Conservation (phyloP, 208 protist species). For the Acanthamoeba triangularis region DNA sequence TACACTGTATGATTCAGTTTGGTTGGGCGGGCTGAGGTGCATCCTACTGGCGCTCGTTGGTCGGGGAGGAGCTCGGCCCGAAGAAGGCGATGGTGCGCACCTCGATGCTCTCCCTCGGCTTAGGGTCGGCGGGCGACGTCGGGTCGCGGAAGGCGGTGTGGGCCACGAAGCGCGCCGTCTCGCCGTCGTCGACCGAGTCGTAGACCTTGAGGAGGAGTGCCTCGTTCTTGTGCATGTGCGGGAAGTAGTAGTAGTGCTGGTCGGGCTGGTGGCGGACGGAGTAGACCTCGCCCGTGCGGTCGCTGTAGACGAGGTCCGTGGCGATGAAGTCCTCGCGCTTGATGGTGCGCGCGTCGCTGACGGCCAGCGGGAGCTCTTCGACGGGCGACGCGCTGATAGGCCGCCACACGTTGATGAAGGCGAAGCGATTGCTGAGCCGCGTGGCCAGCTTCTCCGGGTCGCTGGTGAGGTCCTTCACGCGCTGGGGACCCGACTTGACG, state of each 20-base stretch:
- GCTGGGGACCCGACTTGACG: neutral
- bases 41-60: too few species aligned
- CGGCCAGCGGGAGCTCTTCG: neutral
- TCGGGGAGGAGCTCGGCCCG: neutral
- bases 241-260: constrained; percentile 14
- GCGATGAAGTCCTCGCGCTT: neutral
- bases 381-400: neutral
- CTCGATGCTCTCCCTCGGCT: constrained; percentile 5
- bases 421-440: neutral
- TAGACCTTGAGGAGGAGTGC: neutral
- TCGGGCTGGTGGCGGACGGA: neutral
- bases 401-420: constrained; percentile 23
- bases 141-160: neutral
- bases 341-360: constrained; percentile 11
- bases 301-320: neutral
- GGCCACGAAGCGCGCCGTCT: neutral
- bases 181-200: constrained; percentile 4
- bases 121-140: neutral
- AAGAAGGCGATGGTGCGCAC: neutral
- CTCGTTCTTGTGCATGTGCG: neutral
- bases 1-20: too few species aligned
- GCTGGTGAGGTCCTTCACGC: neutral
- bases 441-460: neutral
- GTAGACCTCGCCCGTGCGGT: neutral
- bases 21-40: too few species aligned